These are phyloP conservation scores for Orychophragmus violaceus DNA, from an alignment of 345 rosid genomes.

Conservation along the genomic window DNA sequence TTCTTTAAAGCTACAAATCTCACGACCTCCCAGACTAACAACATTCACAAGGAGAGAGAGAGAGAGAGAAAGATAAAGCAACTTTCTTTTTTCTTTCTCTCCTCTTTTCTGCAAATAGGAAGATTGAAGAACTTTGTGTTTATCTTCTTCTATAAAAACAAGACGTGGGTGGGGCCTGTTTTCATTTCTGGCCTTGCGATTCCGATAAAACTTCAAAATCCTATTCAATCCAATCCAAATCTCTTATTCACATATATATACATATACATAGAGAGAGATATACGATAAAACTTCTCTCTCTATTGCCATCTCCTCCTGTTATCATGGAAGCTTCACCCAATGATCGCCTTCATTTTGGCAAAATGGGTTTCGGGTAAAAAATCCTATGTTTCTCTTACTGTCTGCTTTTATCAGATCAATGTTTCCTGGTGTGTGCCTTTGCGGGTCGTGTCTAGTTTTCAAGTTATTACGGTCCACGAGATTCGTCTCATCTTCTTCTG, in stretches of 20 bases:
- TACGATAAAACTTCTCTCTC: no score
- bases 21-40: constrained; percentile 22
- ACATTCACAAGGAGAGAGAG: constrained; percentile 14
- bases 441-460: not conserved
- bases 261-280: not conserved
- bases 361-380: constrained; percentile 83
- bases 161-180: constrained; percentile 28
- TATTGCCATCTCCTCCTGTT: constrained; percentile 22
- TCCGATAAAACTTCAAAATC: constrained; percentile 23
- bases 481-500: not conserved
- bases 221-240: constrained; percentile 11
- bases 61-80: not conserved
- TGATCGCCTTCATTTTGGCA: constrained; percentile 78
- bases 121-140: constrained; percentile 6
- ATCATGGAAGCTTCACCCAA: constrained; percentile 68
- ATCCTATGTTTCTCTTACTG: not conserved
- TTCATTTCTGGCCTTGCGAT: constrained; percentile 26
- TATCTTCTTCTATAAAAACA: constrained; percentile 24
- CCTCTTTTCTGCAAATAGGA: constrained; percentile 1
- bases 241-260: not conserved
- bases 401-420: constrained; percentile 2
- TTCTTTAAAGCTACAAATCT: constrained; percentile 12
- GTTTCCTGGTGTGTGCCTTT: not conserved
- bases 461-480: not conserved
- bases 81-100: not conserved